Evolutionary conservation across 176 grass and related monocot genomes (phyloP).

Genomic region (Thinopyrum elongatum): DNA sequence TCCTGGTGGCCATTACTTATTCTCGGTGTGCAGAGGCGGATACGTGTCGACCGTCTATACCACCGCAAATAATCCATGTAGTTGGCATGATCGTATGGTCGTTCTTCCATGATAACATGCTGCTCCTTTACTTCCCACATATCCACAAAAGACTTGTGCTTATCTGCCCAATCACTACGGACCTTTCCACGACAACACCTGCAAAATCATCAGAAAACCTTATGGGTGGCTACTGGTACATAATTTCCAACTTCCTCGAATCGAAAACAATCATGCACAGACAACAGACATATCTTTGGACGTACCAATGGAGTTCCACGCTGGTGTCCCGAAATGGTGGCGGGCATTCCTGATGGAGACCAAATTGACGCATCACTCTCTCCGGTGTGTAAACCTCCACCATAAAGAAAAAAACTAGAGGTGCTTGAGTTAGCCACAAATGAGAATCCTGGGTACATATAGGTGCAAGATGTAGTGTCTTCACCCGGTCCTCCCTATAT

Average conservation of each 20-base stretch:
- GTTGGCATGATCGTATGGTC: conserved; percentile 10
- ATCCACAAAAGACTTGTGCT: conserved; percentile 38
- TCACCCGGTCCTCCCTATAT: conserved; percentile 30
- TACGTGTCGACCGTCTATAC: conserved; percentile 33
- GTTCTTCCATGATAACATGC: conserved; percentile 28
- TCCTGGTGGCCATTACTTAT: conserved; percentile 10
- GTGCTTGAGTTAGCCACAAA: conserved; percentile 41
- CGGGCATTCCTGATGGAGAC: conserved; percentile 32
- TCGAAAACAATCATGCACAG: neutral
- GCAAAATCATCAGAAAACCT: neutral
- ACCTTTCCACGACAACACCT: conserved; percentile 45
- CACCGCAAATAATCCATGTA: conserved; percentile 46
- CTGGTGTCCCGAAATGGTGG: conserved; percentile 36
- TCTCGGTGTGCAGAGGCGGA: conserved; percentile 36
- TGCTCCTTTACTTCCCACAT: conserved; percentile 37
- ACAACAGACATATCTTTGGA: neutral
- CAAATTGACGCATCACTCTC: conserved; percentile 46
- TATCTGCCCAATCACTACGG: conserved; percentile 38
- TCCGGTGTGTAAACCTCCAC: conserved; percentile 42
- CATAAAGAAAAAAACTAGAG: conserved; percentile 41
- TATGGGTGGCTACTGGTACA: neutral
- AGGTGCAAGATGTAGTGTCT: conserved; percentile 36
- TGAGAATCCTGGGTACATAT: conserved; percentile 43
- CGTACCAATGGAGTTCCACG: conserved; percentile 34
- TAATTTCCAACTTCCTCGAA: neutral